Conservation (phyloP, 345 rosid genomes). For the Acer campestre region DNA sequence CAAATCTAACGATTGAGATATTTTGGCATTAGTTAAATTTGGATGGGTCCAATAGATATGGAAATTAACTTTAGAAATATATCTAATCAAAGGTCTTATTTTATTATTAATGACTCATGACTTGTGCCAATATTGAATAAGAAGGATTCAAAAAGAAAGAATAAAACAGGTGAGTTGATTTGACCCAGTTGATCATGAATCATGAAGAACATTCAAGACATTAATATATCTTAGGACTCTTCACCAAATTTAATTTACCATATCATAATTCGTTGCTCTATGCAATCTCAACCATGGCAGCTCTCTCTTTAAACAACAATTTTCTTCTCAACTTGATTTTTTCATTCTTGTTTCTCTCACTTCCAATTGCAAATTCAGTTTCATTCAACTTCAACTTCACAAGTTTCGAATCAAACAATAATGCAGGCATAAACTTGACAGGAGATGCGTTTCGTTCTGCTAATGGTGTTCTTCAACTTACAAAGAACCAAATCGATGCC, state of each 20-base stretch:
- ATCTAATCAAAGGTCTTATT: background rate
- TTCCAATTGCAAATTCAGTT: slow-evolving; percentile 31
- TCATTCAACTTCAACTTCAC: slow-evolving; percentile 48
- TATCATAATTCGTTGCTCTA: background rate
- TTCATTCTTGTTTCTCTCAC: slow-evolving; percentile 7
- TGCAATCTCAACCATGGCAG: slow-evolving; percentile 15
- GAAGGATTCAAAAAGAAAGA: background rate
- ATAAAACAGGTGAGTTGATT: too few species aligned
- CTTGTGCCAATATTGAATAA: background rate
- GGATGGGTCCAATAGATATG: background rate
- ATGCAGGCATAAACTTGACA: slow-evolving; percentile 28
- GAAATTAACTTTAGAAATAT: background rate
- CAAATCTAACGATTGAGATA: background rate
- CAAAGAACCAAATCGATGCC: slow-evolving; percentile 29
- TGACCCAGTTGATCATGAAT: background rate
- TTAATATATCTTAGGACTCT: background rate
- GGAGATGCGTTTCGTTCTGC: slow-evolving; percentile 41
- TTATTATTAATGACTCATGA: background rate
- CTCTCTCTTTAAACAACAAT: background rate
- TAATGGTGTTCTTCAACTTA: slow-evolving; percentile 38
- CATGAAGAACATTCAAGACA: background rate
- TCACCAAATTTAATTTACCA: background rate
- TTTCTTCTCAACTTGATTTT: background rate
- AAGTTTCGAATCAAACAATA: slow-evolving; percentile 31
- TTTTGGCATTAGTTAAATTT: too few species aligned